Evolutionary conservation across 257 asterid genomes (phyloP), one percentile per base, ranked within the genome.

Genomic region (Apocynum venetum): DNA sequence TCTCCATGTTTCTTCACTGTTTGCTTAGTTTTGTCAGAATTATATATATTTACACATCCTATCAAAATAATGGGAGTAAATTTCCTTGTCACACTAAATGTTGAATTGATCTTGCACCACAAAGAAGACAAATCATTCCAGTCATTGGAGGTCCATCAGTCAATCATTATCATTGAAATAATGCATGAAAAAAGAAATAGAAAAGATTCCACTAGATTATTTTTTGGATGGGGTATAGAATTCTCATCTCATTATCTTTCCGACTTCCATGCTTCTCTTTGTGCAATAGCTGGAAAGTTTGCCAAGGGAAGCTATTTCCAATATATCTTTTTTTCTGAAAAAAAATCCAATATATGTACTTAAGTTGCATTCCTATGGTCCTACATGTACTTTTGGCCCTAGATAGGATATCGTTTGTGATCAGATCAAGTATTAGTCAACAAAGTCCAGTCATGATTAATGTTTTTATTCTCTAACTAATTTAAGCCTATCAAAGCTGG

Each of bases 101-200:
- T 40, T 73, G 67, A 73, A 41, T 41, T 73, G 77, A 52, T 72
- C 46, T 60, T 73, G 13, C 41, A 19, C 41, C 51, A 38, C 6
- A 43, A 9, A 56, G 53, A 55, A 57, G 44, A 57, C 57, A 74
- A 74, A 74, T n/a, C 2, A 40, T 74, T 41, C 44, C 31, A 8
- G 56, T 57, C 8, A 49, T 57, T 74, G 70, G 57, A 57, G 17
- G 70, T 74, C 77, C 47, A 74, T 57, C 55, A 56, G 77, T n/a
- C 56, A 17, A 73, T 36, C 36, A 73, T 73, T 35, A 73, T 1
- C 51, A 7, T 15, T 73, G 36, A 52, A 38, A 53, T 13, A 15
- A 52, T 55, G 25, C 61, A 55, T 7, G 44, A 72, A 72, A 64
- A 64, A 36, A 9, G 46, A 64, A 36, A 64, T 12, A 64, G 70